Conservation (phyloP, 768 basidiomycete species). For the Pleurotus eryngii region DNA sequence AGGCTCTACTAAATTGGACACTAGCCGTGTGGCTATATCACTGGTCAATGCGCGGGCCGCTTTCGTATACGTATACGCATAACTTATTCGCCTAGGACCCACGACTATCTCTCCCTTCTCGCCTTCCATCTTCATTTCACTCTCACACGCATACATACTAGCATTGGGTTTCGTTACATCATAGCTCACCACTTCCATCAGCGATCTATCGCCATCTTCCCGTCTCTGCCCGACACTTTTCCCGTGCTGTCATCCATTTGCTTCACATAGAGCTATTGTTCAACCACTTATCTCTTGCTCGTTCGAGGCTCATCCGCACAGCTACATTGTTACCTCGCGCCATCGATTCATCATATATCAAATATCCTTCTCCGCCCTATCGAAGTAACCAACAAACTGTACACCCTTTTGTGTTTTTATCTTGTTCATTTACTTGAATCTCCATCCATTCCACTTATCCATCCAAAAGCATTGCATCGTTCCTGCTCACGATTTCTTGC, state of each 20-base stretch:
- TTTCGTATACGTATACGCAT: background rate
- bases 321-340: background rate
- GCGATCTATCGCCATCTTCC: slow-evolving; percentile 1
- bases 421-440: background rate
- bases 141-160: slow-evolving; percentile 5
- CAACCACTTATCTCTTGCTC: background rate
- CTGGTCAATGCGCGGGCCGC: slow-evolving; percentile 4
- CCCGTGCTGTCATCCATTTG: background rate
- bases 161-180: slow-evolving; percentile 9
- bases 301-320: background rate
- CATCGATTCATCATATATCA: background rate
- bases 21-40: background rate
- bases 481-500: background rate
- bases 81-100: background rate
- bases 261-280: background rate
- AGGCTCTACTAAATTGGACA: slow-evolving; percentile 1
- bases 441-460: background rate
- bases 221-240: background rate
- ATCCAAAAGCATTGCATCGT: slow-evolving; percentile 7
- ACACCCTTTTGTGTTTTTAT: background rate
- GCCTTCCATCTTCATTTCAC: background rate
- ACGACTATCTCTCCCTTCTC: background rate
- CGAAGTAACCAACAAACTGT: background rate
- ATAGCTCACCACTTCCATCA: slow-evolving; percentile 8
- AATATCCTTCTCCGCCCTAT: background rate